Base-by-base conservation (phyloP, 202 grass and related monocot species). In the Hordeum pubiflorum region DNA sequence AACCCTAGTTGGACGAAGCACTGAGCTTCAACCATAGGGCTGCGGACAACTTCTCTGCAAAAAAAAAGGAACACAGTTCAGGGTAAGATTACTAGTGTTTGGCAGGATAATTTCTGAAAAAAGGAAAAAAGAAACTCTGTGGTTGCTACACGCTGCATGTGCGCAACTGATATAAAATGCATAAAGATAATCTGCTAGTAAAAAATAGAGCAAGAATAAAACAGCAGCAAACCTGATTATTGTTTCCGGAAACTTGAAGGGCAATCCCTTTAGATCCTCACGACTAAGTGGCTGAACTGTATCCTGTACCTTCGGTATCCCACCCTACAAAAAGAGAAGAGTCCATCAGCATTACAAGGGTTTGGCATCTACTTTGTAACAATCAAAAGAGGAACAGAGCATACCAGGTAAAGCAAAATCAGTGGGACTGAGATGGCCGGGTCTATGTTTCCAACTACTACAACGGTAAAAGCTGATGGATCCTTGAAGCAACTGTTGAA, bases 1-100 rank as follows among this genome's bases (percentile, higher is more conserved):
- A 99, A 99, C 57, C 90, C 90, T 69, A 99, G 79, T 81, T 99
- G 96, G 54, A 99, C 96, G 44, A 92, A 99, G 85, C 96, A 99
- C 46, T 99, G 96, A 72, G 96, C 96, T 87, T 99, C 96, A 83
- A 98, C 96, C 96, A 99, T 99, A 90, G 96, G 90, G 61, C 96
- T 95, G 75, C 75, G 81, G 13, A 99, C 96, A 89, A 95, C 78
- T 86, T 99, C 96, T 84, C 96, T 99, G 89, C 81, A 86, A 82
- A 79, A 38, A 38, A 80, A 38, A 83, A 67, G 39, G 50, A 34
- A 50, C 18, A 80, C 29, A 83, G 8, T 76, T 73, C 61, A 69
- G 27, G 39, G 41, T 76, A 71, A 56, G 58, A 65, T 48, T 84
- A 76, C 34, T 18, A 21, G 57, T 33, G 69, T 69, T 77, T 22